phyloP scores from a whole-genome alignment of 2,329 filamentous ascomycete genomes.

The Sporothrix brunneoviolacea region DNA sequence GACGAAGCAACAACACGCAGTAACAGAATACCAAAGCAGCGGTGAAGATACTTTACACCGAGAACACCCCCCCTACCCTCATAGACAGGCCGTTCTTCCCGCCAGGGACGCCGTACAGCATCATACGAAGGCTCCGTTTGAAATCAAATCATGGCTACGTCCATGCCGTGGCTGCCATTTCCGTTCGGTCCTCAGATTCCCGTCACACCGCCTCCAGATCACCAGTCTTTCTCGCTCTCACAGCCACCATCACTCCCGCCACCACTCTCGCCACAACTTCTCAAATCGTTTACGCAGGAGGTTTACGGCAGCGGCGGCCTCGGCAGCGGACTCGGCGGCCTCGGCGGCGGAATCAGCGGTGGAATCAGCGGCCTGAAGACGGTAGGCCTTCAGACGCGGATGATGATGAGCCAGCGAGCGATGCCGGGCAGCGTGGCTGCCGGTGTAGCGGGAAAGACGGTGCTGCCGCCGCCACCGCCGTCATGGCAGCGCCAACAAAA shows the following conservation, averaged over 20 bases:
- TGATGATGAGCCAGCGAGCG: constrained; percentile 12
- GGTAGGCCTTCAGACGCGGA: constrained; percentile 10
- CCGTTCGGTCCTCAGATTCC: constrained; percentile 29
- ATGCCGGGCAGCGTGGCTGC: constrained; percentile 7
- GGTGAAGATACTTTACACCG: neutral
- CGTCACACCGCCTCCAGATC: constrained; percentile 34
- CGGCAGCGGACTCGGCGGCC: neutral
- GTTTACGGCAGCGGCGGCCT: constrained; percentile 14
- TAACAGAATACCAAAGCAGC: neutral
- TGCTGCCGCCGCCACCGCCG: neutral
- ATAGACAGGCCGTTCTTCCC: neutral
- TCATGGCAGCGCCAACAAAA: constrained; percentile 4
- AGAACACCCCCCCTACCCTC: neutral
- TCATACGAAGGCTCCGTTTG: neutral
- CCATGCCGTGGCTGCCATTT: constrained; percentile 23
- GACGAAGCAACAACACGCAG: neutral
- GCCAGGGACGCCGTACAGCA: neutral
- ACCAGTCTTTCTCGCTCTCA: constrained; percentile 25
- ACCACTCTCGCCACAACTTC: constrained; percentile 15
- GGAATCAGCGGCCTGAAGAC: constrained; percentile 4
- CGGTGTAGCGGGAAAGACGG: neutral
- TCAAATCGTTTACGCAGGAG: constrained; percentile 21
- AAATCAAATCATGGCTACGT: constrained; percentile 21
- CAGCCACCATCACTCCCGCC: constrained; percentile 16
- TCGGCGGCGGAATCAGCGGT: neutral